Conservation (phyloP, 345 rosid species). For the Gossypium ekmanianum region DNA sequence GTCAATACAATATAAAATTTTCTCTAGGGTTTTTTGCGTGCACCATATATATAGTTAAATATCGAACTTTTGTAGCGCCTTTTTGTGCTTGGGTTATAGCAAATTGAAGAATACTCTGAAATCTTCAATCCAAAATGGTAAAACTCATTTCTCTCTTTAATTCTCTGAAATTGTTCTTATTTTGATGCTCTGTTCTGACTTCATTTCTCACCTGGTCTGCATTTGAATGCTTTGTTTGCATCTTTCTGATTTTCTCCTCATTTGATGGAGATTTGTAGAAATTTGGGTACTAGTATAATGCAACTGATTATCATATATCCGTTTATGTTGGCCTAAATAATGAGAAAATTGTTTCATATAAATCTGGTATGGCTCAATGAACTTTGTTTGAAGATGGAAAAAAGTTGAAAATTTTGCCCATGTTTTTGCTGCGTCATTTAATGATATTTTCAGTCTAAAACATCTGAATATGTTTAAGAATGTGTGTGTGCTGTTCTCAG, state of each 20-base stretch:
- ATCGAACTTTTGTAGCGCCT: not conserved
- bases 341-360: not conserved
- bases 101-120: not conserved
- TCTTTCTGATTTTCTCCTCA: not conserved
- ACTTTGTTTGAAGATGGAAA: not conserved
- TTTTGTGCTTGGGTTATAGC: not conserved
- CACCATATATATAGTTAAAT: not conserved
- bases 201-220: not conserved
- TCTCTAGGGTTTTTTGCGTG: not conserved
- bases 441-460: not conserved
- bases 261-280: not conserved
- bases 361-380: not conserved
- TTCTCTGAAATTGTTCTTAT: not conserved
- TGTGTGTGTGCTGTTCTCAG: not conserved
- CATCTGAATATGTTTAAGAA: not conserved
- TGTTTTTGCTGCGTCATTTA: not conserved
- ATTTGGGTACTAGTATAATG: not conserved
- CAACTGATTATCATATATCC: not conserved
- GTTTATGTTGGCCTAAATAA: not conserved
- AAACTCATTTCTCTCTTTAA: not conserved
- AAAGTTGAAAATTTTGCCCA: not conserved
- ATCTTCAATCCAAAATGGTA: slow-evolving; percentile 15
- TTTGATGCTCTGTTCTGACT: not conserved
- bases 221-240: not conserved
- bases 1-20: not conserved